Evolutionary conservation across 2,329 filamentous ascomycete species (phyloP), one percentile per base, ranked within the genome.

Genomic region (Kalaharituber pfeilii): DNA sequence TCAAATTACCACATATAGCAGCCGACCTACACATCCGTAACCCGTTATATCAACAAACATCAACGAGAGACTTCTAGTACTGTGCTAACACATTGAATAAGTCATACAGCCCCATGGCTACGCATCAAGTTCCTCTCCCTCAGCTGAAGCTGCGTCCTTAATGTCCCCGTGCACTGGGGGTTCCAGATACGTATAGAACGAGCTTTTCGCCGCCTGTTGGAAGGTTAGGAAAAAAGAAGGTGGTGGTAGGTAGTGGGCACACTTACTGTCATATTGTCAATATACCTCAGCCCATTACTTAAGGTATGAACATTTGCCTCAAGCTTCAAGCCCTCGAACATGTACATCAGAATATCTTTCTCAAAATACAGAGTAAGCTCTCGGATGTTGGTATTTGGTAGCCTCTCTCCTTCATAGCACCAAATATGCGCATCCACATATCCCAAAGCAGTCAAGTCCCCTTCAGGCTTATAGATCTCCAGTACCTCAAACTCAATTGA

Each of bases 361-460:
- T 94, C 87, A 2, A 94, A 64, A 63, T 83, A 78, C 59, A 93
- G 81, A 36, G 71, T 53, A 0, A 63, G 54, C n/a, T 66, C 63
- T 2, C 66, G 64, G 8, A 64, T 59, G 9, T 61, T 64, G 3
- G 65, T 64, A 49, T 66, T 65, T 57, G 71, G 68, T 47, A 71
- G 72, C 44, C 75, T 71, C 28, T 71, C 71, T 28, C 79, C 71
- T 44, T 66, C 59, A n/a, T 59, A 44, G 9, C 54, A 52, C 55
- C 55, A 61, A 39, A 18, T 59, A 50, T 25, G 57, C 22, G n/a
- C 63, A 57, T 26, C 66, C 50, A 56, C 64, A 60, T 28, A 59
- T 50, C 36, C 61, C 39, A 60, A 54, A 49, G 57, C 53, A 5
- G 56, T 56, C 11, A 54, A 39, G 2, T 30, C 47, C 52, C n/a